Conservation (phyloP, 768 basidiomycete genomes). For the Cystoderma amianthinum region DNA sequence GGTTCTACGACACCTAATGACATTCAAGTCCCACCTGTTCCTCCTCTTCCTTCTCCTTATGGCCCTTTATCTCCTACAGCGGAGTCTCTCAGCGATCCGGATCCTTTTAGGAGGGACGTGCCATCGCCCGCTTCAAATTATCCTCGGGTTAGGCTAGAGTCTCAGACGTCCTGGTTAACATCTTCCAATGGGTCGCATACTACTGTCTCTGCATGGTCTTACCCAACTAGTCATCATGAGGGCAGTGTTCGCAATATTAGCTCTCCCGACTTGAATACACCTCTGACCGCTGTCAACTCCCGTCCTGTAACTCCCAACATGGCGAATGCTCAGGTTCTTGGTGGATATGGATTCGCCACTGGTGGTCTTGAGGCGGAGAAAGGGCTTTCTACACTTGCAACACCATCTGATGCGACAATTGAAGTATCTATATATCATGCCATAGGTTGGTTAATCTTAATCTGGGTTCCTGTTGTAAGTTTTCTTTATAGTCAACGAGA, state of each 20-base stretch:
- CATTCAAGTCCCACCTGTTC: slow-evolving; percentile 55
- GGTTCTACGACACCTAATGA: slow-evolving; percentile 35
- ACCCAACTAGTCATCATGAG: slow-evolving; percentile 40
- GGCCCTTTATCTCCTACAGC: slow-evolving; percentile 37
- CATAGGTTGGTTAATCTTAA: slow-evolving; percentile 56
- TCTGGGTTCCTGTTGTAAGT: slow-evolving; percentile 69
- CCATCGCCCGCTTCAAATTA: slow-evolving; percentile 29
- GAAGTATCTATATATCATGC: slow-evolving; percentile 50
- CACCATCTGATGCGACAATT: slow-evolving; percentile 36
- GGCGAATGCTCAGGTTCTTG: slow-evolving; percentile 54
- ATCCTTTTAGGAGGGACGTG: slow-evolving; percentile 57
- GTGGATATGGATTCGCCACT: slow-evolving; percentile 60
- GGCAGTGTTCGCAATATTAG: slow-evolving; percentile 26
- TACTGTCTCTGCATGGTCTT: slow-evolving; percentile 64
- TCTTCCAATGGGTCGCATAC: slow-evolving; percentile 52
- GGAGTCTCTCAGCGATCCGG: slow-evolving; percentile 36
- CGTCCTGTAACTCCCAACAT: slow-evolving; percentile 48
- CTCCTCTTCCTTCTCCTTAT: slow-evolving; percentile 60
- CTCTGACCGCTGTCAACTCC: slow-evolving; percentile 26
- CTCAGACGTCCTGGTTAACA: slow-evolving; percentile 71
- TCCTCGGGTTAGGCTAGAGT: slow-evolving; percentile 46
- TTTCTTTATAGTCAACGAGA: neutral
- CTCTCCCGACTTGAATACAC: slow-evolving; percentile 34
- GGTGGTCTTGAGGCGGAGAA: slow-evolving; percentile 42
- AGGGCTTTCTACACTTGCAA: slow-evolving; percentile 37